Conservation (phyloP, 768 basidiomycete species). For the Russula earlei region DNA sequence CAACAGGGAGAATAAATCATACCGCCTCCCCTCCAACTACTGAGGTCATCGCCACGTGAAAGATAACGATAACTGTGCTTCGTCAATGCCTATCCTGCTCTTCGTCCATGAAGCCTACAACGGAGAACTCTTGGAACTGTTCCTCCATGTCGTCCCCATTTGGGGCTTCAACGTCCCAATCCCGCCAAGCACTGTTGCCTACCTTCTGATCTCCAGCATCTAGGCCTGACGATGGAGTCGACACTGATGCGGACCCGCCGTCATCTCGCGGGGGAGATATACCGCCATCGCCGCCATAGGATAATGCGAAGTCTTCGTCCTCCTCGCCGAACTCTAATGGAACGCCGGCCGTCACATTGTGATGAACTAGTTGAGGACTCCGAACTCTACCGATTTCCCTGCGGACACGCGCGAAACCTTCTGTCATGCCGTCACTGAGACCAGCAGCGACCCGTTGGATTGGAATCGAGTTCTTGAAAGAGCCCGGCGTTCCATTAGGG, state of each 20-base stretch:
- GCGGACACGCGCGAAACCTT: slow-evolving; percentile 49
- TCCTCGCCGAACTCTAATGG: slow-evolving; percentile 58
- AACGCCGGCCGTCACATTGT: slow-evolving; percentile 28
- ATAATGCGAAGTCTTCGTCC: slow-evolving; percentile 48
- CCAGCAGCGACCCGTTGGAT: slow-evolving; percentile 44
- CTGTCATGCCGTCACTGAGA: slow-evolving; percentile 47
- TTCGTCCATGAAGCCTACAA: slow-evolving; percentile 30
- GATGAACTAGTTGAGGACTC: slow-evolving; percentile 32
- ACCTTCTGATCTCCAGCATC: slow-evolving; percentile 22
- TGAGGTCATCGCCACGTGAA: neutral
- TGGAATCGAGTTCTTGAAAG: slow-evolving; percentile 41
- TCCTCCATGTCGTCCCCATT: slow-evolving; percentile 29
- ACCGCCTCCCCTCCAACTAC: neutral
- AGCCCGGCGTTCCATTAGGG: slow-evolving; percentile 54
- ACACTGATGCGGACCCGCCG: slow-evolving; percentile 28
- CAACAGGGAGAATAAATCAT: too few species aligned
- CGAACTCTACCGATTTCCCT: slow-evolving; percentile 46
- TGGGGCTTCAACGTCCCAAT: slow-evolving; percentile 27
- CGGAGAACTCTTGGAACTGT: slow-evolving; percentile 30
- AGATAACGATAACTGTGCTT: too few species aligned
- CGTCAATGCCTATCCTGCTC: slow-evolving; percentile 25
- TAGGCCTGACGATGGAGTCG: slow-evolving; percentile 33
- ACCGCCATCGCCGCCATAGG: slow-evolving; percentile 9
- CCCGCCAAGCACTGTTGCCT: slow-evolving; percentile 22
- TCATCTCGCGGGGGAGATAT: slow-evolving; percentile 22